A percentile compares a stretch with the other conserved stretches of the same genome.
Evolutionary conservation across 2,329 filamentous ascomycete genomes (phyloP).

Genomic region (Fusarium penzigii): DNA sequence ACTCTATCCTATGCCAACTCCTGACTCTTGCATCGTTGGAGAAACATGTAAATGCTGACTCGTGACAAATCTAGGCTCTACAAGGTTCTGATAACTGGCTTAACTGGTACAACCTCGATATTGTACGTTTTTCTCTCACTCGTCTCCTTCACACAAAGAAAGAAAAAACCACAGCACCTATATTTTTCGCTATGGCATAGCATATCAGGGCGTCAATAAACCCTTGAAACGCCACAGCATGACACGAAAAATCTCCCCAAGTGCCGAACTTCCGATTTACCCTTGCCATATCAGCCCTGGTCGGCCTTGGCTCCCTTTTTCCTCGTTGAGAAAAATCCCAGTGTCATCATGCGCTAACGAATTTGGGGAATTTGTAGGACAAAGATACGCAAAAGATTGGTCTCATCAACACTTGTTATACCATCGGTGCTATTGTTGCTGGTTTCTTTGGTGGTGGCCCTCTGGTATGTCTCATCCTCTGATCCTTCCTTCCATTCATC

Average conservation of each 20-base stretch:
- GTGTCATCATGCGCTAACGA: not conserved
- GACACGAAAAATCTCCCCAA: not conserved
- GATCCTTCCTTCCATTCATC: not conserved
- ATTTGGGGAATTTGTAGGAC: conserved; percentile 26
- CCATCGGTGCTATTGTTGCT: conserved; percentile 68
- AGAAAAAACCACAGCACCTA: no score
- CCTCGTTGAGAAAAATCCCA: not conserved
- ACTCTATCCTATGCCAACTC: not conserved
- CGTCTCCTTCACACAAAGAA: no score
- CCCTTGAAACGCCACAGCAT: not conserved
- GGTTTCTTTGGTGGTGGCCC: conserved; percentile 71
- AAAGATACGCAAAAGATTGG: conserved; percentile 47
- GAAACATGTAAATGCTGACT: conserved; percentile 3
- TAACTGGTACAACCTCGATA: conserved; percentile 57
- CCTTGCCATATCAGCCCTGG: not conserved
- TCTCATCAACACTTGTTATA: conserved; percentile 68
- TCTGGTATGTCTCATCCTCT: conserved; percentile 36
- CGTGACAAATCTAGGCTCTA: conserved; percentile 42
- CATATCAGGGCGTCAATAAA: no score
- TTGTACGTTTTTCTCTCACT: conserved; percentile 23
- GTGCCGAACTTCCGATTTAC: not conserved
- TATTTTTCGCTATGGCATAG: no score
- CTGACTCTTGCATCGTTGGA: not conserved
- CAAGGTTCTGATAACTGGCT: conserved; percentile 69
- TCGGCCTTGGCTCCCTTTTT: not conserved